Base-by-base conservation (phyloP, 2,329 filamentous ascomycete genomes). In the Fonsecaea multimorphosa region DNA sequence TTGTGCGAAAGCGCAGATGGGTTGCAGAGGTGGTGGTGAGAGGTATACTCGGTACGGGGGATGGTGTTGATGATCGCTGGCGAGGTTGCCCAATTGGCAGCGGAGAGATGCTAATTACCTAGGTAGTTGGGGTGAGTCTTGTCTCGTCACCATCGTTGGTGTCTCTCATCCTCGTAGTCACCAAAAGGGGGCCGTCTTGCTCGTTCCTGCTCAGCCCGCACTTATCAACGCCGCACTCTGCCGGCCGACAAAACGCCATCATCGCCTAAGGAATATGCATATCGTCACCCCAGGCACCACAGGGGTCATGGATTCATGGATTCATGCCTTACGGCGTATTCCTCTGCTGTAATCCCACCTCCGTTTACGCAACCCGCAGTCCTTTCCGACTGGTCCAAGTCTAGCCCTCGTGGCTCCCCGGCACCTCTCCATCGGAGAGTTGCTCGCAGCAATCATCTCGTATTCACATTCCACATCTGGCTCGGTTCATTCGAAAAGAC, bases 401-500 rank as follows among this genome's bases (percentile, higher is more conserved):
- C 52, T 12, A 54, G 16, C 58, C 14, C 40, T 52, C 58, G n/a
- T 36, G 44, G 46, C 40, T 4, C 32, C 58, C 32, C 58, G 46
- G 46, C 1, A 40, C 44, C 58, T 59, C 3, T 36, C 38, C 24
- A 34, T 51, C 57, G 57, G 58, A 53, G 14, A 2, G 40, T n/a
- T 27, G 46, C 19, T 52, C 58, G 44, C 46, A 27, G 34, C 6
- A 58, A 49, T 58, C 12, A 6, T 49, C 14, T 34, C 56, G 56
- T 58, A 32, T 58, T 8, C 38, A 58, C 38, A 46, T 58, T 58
- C 56, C 56, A 32, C 36, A 49, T 46, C 38, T 29, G 55, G 55
- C 54, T 56, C 34, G 54, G 36, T 38, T 27, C 11, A 24, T 58
- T 58, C 24, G 55, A 49, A 49, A 14, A 24, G 54, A 22, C 27